Conservation (phyloP, 2,329 filamentous ascomycete species). For the Aspergillus aculeatinus region DNA sequence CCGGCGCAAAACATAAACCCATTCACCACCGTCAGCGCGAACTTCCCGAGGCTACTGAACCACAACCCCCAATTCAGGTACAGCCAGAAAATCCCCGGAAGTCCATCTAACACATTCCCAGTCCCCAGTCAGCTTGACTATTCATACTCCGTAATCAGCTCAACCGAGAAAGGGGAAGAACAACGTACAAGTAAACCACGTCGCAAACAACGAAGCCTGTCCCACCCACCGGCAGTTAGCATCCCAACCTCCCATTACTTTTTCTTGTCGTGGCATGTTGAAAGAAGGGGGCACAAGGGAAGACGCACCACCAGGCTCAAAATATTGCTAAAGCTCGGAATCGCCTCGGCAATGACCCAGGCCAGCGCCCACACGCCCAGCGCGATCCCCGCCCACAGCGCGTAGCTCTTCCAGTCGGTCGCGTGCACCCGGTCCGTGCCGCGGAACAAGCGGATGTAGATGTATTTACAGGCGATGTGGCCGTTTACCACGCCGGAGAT, state of each 20-base stretch:
- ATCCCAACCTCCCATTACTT: no score
- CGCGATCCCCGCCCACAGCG: slow-evolving; percentile 60
- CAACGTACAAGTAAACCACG: slow-evolving; percentile 60
- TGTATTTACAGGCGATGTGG: slow-evolving; percentile 64
- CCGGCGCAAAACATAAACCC: slow-evolving; percentile 38
- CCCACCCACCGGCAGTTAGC: no score
- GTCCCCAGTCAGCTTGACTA: background rate
- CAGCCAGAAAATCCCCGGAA: slow-evolving; percentile 49
- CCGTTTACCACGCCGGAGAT: slow-evolving; percentile 69
- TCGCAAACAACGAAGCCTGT: slow-evolving; percentile 53
- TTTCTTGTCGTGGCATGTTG: no score
- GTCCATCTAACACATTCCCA: slow-evolving; percentile 29
- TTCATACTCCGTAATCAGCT: no score
- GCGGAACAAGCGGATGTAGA: slow-evolving; percentile 63
- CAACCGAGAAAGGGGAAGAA: background rate
- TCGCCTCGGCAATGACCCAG: slow-evolving; percentile 66
- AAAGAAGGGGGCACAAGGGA: background rate
- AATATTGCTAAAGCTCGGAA: slow-evolving; percentile 67
- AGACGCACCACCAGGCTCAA: slow-evolving; percentile 57
- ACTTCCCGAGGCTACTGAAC: slow-evolving; percentile 44
- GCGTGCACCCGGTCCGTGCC: slow-evolving; percentile 55
- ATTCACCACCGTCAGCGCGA: slow-evolving; percentile 46
- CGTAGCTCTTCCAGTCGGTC: slow-evolving; percentile 50
- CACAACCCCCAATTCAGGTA: slow-evolving; percentile 47
- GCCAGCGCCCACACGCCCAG: slow-evolving; percentile 59